These are phyloP conservation scores for Suillus cothurnatus DNA, from an alignment of 768 basidiomycete genomes.

Conservation along the genomic window DNA sequence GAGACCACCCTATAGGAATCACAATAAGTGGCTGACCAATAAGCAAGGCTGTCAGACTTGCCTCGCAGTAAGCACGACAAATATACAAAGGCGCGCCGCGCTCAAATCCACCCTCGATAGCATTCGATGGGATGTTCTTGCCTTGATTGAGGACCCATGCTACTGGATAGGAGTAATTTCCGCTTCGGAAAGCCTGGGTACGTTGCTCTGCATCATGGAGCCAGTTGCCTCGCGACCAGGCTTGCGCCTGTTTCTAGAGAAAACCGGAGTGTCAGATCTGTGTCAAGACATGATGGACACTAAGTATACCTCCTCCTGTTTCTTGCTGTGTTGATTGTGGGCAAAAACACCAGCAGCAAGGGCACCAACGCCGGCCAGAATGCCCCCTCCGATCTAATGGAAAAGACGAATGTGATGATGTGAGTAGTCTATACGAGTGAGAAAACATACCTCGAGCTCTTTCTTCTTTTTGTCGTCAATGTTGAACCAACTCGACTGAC, in stretches of 20 bases:
- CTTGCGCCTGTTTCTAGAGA: constrained; percentile 48
- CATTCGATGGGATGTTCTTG: constrained; percentile 56
- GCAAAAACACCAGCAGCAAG: constrained; percentile 53
- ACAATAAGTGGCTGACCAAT: constrained; percentile 8
- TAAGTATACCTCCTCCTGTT: constrained; percentile 55
- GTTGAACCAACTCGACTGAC: constrained; percentile 53
- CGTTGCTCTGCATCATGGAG: constrained; percentile 55
- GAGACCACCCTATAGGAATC: constrained; percentile 47
- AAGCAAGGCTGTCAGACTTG: constrained; percentile 27
- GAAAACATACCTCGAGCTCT: constrained; percentile 50
- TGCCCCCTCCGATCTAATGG: constrained; percentile 62
- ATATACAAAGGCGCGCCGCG: constrained; percentile 55
- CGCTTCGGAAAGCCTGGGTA: constrained; percentile 47
- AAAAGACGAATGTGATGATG: constrained; percentile 1
- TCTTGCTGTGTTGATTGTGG: constrained; percentile 58
- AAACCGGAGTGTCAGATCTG: not conserved
- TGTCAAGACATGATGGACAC: not conserved
- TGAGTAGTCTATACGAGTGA: not conserved
- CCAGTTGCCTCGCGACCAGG: constrained; percentile 59
- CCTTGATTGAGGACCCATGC: constrained; percentile 68
- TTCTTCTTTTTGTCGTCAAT: constrained; percentile 58
- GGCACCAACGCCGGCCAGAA: constrained; percentile 54
- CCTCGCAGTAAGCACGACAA: constrained; percentile 60
- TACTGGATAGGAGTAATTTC: constrained; percentile 47
- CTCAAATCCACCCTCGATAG: constrained; percentile 60